phyloP scores from a whole-genome alignment of 2,329 filamentous ascomycete genomes.

The Fusarium continuum region DNA sequence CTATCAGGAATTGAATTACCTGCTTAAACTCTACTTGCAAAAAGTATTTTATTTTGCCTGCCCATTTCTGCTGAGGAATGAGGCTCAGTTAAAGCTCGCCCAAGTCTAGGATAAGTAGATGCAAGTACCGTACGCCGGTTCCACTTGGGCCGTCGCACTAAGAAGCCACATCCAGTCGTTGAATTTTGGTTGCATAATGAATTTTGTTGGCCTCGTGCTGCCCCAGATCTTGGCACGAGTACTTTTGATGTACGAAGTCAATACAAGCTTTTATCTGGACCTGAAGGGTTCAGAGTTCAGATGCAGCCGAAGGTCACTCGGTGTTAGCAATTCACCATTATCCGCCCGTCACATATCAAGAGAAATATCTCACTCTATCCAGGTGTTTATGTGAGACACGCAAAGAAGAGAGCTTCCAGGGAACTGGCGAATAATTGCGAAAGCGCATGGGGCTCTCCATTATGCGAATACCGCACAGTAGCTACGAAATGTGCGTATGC shows the following conservation, averaged over 20 bases:
- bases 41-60: not conserved
- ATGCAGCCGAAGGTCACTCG: conserved; percentile 2
- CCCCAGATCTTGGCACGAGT: conserved; percentile 37
- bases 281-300: not conserved
- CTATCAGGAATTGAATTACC: not conserved
- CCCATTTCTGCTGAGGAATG: conserved; percentile 5
- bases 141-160: conserved; percentile 22
- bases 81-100: conserved; percentile 22
- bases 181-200: conserved; percentile 32
- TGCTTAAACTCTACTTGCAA: too few species aligned
- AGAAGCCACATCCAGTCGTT: conserved; percentile 19
- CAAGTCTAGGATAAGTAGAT: conserved; percentile 29
- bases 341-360: conserved; percentile 6
- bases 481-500: too few species aligned
- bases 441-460: not conserved
- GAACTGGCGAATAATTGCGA: conserved; percentile 3
- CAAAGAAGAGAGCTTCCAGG: not conserved
- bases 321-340: not conserved
- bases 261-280: conserved; percentile 31
- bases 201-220: conserved; percentile 33
- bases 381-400: not conserved
- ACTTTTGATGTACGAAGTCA: conserved; percentile 26
- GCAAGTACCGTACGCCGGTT: conserved; percentile 27
- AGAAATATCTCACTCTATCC: not conserved
- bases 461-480: too few species aligned